Evolutionary conservation across 164 flowering plant species (phyloP).

Genomic region (Euptelea pleiosperma): DNA sequence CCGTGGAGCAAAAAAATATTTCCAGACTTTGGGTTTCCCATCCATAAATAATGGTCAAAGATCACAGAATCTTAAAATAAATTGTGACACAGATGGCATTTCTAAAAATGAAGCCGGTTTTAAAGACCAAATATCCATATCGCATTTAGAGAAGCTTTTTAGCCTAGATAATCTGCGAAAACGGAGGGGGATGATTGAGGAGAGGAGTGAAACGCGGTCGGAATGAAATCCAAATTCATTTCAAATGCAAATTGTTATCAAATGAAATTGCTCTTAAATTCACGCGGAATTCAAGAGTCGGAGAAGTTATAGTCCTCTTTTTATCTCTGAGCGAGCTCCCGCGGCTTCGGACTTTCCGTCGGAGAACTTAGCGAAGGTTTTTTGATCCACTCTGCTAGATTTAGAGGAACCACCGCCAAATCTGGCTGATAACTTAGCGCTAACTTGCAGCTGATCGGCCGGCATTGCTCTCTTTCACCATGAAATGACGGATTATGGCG

Average conservation of each 20-base stretch:
- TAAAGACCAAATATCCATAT: not conserved
- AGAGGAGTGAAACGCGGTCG: constrained; percentile 20
- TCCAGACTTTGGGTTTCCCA: too few relatives aligned
- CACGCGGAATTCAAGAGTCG: constrained; percentile 12
- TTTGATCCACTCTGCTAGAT: not conserved
- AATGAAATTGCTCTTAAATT: constrained; percentile 17
- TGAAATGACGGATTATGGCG: not conserved
- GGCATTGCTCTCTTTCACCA: constrained; percentile 13
- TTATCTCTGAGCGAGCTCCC: constrained; percentile 8
- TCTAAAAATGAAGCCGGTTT: not conserved
- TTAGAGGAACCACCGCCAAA: not conserved
- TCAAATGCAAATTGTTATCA: constrained; percentile 10
- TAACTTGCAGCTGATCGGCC: not conserved
- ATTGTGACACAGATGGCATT: not conserved
- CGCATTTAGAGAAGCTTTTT: not conserved
- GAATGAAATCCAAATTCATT: constrained; percentile 29
- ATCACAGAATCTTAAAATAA: too few relatives aligned
- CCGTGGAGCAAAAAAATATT: too few relatives aligned
- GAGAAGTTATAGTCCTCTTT: too few relatives aligned
- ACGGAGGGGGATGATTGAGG: constrained; percentile 10
- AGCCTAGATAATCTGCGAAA: constrained; percentile 9
- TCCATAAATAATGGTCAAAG: too few relatives aligned
- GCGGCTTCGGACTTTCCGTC: constrained; percentile 10
- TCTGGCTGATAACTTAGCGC: not conserved
- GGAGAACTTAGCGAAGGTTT: not conserved